Evolutionary conservation across 345 rosid genomes (phyloP), one percentile per base, ranked within the genome.

Genomic region (Anacardium occidentale): DNA sequence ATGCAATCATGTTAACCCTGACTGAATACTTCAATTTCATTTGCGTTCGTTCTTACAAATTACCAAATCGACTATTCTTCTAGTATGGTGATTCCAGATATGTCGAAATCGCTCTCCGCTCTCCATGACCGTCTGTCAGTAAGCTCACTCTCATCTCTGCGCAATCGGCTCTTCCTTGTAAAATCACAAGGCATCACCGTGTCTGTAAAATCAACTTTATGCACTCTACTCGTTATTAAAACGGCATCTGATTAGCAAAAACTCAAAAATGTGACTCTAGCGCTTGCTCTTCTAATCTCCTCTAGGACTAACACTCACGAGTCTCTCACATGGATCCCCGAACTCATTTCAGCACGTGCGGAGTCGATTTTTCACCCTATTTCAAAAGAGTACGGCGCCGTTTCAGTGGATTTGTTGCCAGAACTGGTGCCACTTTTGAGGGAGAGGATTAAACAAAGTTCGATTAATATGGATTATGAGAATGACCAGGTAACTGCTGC

Each of bases 281-380:
- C 92, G 17, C 84, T 88, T 73, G 95, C 97, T 24, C 62, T 92
- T 34, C 79, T 94, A 62, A 77, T 84, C 62, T 75, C 95, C 62
- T 78, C 97, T 7, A 79, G 76, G n/a, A 72, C 80, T 25, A 83
- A 95, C 4, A 60, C 78, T 61, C 87, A 89, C 73, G 88, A 85
- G 44, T 81, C 81, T 15, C 94, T 94, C 77, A 79, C 85, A 2
- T 94, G 98, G 97, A 82, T 92, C 48, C 92, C 95, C 0, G 66
- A 62, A 21, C 62, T 50, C 64, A 78, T 89, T 42, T 74, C 83
- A 0, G 7, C 17, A 44, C 63, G 69, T 2, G 90, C 85, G 0
- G 78, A 67, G 14, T 76, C 87, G 1, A 72, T 81, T 5, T 86
- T 90, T 53, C 18, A 11, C 0, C 85, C 82, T 62, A 67, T 89